A percentile compares a stretch with the other conserved stretches of the same genome.
These are phyloP conservation scores for Boletus vermiculosoides DNA, from an alignment of 768 basidiomycete genomes.

Conservation along the genomic window DNA sequence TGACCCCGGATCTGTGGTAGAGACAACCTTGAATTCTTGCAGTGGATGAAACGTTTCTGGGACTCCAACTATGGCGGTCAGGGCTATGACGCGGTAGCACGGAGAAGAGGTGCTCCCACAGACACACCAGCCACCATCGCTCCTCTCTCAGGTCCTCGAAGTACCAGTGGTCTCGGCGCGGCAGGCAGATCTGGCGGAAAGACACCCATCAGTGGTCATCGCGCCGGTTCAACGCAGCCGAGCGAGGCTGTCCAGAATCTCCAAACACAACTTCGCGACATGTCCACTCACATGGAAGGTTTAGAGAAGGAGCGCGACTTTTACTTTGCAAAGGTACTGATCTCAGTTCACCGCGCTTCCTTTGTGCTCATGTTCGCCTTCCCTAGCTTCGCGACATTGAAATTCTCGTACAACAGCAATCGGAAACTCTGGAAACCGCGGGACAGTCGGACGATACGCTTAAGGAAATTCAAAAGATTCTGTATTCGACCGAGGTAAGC, in stretches of 20 bases:
- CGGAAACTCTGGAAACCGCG: conserved; percentile 58
- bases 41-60: conserved; percentile 98
- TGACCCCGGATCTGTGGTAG: conserved; percentile 38
- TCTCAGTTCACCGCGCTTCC: conserved; percentile 3
- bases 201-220: conserved; percentile 69
- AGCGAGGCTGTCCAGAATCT: conserved; percentile 66
- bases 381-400: conserved; percentile 93
- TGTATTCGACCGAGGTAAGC: conserved; percentile 92
- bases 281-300: conserved; percentile 79
- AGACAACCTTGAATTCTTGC: conserved; percentile 97
- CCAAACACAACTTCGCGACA: conserved; percentile 77
- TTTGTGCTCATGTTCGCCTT: conserved; percentile 3
- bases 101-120: conserved; percentile 74
- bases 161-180: conserved; percentile 37
- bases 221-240: conserved; percentile 63
- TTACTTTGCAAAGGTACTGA: conserved; percentile 91
- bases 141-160: conserved; percentile 49
- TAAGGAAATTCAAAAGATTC: conserved; percentile 82
- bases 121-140: conserved; percentile 80
- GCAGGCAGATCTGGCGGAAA: conserved; percentile 59
- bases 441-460: conserved; percentile 62
- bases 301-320: conserved; percentile 98
- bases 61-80: conserved; percentile 87
- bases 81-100: conserved; percentile 79
- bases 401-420: conserved; percentile 81